phyloP scores from a whole-genome alignment of 768 basidiomycete genomes.

The Pisolithus microcarpus region DNA sequence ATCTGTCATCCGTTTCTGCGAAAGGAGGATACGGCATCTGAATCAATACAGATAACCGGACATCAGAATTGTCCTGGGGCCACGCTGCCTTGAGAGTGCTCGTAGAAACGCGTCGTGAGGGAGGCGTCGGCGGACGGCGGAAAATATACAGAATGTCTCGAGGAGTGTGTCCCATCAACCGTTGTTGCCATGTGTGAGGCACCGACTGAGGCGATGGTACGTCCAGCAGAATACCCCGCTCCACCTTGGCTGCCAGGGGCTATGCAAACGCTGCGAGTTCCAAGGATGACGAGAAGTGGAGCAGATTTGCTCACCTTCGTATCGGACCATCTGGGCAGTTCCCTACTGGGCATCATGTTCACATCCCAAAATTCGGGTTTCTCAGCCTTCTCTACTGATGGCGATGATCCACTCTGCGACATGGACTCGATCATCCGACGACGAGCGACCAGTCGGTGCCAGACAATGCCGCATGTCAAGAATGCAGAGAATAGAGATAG shows the following conservation, averaged over 20 bases:
- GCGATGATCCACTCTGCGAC: slow-evolving; percentile 2
- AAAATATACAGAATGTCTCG: slow-evolving; percentile 26
- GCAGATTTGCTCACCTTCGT: slow-evolving; percentile 15
- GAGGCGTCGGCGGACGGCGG: slow-evolving; percentile 7
- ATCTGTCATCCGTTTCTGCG: background rate
- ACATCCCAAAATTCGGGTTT: slow-evolving; percentile 22
- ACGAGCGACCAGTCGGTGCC: slow-evolving; percentile 27
- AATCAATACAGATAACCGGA: slow-evolving; percentile 24
- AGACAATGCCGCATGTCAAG: slow-evolving; percentile 23
- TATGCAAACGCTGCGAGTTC: slow-evolving; percentile 4
- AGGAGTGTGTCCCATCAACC: slow-evolving; percentile 11
- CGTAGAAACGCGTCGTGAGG: background rate
- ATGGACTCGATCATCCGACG: slow-evolving; percentile 22
- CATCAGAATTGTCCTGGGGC: slow-evolving; percentile 11
- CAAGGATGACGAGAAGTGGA: slow-evolving; percentile 12
- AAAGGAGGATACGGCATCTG: slow-evolving; percentile 20
- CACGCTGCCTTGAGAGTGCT: slow-evolving; percentile 2
- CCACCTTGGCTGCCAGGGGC: slow-evolving; percentile 17
- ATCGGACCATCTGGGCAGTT: slow-evolving; percentile 9
- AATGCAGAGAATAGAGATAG: slow-evolving; percentile 26
- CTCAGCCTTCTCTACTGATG: background rate
- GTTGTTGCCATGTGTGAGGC: slow-evolving; percentile 17
- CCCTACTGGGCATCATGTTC: slow-evolving; percentile 6
- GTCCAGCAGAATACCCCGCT: background rate
- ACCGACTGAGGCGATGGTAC: slow-evolving; percentile 3